Evolutionary conservation across 768 basidiomycete genomes (phyloP), one percentile per base, ranked within the genome.

Genomic region (Lactifluus subvellereus): DNA sequence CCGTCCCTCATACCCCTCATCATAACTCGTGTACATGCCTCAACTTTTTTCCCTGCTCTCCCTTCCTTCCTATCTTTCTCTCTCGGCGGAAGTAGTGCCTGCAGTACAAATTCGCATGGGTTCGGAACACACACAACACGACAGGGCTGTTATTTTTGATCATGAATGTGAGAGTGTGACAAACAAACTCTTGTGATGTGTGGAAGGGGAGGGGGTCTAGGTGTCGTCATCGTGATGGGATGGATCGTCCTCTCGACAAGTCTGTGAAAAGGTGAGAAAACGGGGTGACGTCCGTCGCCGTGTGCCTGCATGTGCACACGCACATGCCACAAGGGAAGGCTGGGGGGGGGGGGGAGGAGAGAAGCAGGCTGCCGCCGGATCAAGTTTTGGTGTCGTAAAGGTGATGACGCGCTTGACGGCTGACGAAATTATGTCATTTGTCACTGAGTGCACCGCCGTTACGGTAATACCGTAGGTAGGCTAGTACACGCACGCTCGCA

Each of bases 221-320:
- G 53, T 58, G 57, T 58, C 57, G 57, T 58, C 57, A 58, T 58
- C 48, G 48, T 50, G 57, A 58, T 40, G 37, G 47, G 22, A 11
- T 22, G 20, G 47, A 22, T 48, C 14, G 13, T 10, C 16, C 6
- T 48, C 22, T 4, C 27, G 20, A 43, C 42, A 16, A 7, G 42
- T 18, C 42, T 43, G 45, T 47, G 45, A 47, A 38, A 54, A 20
- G 14, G 22, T 54, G 38, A 40, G 47, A 27, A 48, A 48, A 48
- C 27, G 13, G 47, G 37, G 53, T 54, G 35, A 22, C 22, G 52
- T 20, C 37, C 10, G 11, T 20, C 10, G 11, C n/a, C n/a, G 10
- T 22, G 52, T 54, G 53, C 53, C 53, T 40, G 53, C 38, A 38
- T 37, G 38, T 54, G 52, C 52, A 27, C 27, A 27, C 27, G 27